Conservation (phyloP, 768 basidiomycete genomes). For the Serendipita sp. region DNA sequence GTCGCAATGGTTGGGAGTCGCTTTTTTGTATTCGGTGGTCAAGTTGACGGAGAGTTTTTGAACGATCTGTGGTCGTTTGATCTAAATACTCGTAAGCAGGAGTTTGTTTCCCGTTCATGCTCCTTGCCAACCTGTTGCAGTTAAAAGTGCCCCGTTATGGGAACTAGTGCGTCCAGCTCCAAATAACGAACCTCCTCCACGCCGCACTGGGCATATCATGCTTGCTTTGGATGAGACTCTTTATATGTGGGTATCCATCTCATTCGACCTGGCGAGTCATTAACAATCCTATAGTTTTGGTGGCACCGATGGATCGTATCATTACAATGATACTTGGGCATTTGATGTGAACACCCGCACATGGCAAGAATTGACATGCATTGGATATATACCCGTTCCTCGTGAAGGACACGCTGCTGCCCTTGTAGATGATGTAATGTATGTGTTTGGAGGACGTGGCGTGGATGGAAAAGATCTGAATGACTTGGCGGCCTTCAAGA, state of each 20-base stretch:
- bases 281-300: constrained; percentile 55
- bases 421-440: constrained; percentile 92
- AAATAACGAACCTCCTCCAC: constrained; percentile 50
- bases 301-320: constrained; percentile 95
- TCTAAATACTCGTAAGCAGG: constrained; percentile 72
- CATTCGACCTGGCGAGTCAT: constrained; percentile 13
- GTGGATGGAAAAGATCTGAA: constrained; percentile 92
- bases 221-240: constrained; percentile 71
- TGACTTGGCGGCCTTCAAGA: constrained; percentile 93
- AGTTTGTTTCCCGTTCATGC: background rate
- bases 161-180: constrained; percentile 47
- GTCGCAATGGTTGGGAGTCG: constrained; percentile 83
- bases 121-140: constrained; percentile 25
- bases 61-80: constrained; percentile 96
- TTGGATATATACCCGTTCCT: constrained; percentile 90
- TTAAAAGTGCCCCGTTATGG: constrained; percentile 68
- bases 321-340: constrained; percentile 98
- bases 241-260: constrained; percentile 46
- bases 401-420: constrained; percentile 95
- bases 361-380: constrained; percentile 90
- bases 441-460: constrained; percentile 92
- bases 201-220: constrained; percentile 84
- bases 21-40: constrained; percentile 93
- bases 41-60: constrained; percentile 86
- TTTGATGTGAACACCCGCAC: constrained; percentile 65